phyloP scores from a whole-genome alignment of 441 rosid genomes.

The Euphorbia corollata region DNA sequence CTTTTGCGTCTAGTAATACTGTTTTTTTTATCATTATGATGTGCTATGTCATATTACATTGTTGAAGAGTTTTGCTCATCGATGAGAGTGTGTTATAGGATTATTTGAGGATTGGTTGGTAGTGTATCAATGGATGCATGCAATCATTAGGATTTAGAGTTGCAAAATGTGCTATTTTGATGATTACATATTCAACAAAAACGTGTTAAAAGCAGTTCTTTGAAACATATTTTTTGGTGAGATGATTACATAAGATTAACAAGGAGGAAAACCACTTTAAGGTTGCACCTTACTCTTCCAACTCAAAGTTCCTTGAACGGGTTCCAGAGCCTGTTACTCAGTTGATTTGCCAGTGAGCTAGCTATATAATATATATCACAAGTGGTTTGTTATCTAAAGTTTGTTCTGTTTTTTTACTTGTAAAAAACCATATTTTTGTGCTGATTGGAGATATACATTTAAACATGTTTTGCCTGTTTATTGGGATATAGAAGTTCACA shows the following conservation, averaged over 20 bases:
- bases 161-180: not conserved
- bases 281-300: not conserved
- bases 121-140: too few species aligned
- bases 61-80: not conserved
- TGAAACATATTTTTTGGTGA: not conserved
- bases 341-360: not conserved
- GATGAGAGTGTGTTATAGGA: too few species aligned
- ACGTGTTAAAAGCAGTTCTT: not conserved
- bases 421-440: not conserved
- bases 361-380: too few species aligned
- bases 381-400: not conserved
- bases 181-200: too few species aligned
- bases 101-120: too few species aligned
- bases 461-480: too few species aligned
- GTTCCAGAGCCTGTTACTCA: not conserved
- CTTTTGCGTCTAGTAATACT: not conserved
- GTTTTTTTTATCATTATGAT: not conserved
- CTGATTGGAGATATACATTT: not conserved
- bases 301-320: not conserved
- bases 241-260: not conserved
- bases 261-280: not conserved
- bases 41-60: not conserved
- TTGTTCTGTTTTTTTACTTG: not conserved
- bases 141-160: too few species aligned
- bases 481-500: too few species aligned